Evolutionary conservation across 208 protist species (phyloP), one percentile per base, ranked within the genome.

Genomic region (Borovskyia barvae): DNA sequence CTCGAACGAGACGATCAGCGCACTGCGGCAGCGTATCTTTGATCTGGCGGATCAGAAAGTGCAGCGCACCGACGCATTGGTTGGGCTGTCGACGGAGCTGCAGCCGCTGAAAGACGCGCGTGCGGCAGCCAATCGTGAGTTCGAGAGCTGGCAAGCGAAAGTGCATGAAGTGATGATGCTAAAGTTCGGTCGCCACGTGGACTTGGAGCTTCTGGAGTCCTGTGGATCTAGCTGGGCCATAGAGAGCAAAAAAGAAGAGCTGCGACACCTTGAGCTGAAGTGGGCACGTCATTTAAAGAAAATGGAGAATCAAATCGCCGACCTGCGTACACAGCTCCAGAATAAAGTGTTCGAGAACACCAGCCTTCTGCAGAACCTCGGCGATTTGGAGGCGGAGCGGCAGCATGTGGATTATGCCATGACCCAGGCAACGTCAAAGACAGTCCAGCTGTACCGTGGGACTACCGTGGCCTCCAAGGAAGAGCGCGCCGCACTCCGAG

Each of bases 101-200:
- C 78, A 91, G 54, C 56, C 53, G 41, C 71, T 92, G 36, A 90
- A 82, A 51, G 66, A 80, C 3, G 68, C 79, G 40, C 90, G 90
- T 58, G 66, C 78, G 14, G 87, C 80, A 17, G 78, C 87, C n/a
- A 74, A 84, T 28, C 72, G 72, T 9, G 72, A 85, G 2, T 80
- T 89, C 51, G 48, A 73, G 20, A 70, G 91, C 33, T 97, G 92
- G 89, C 81, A 97, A 56, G 78, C 73, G 6, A 83, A 86, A 58
- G 87, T 97, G 19, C 78, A 80, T 49, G 96, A 98, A 43, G 89
- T 97, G 29, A 97, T 98, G 87, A 75, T 97, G 64, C 74, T 98
- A 40, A 97, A 97, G 72, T 98, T 98, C 64, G 96, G 96, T 11
- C 85, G 92, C 48, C 71, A 80, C 17, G 87, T 98, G 9, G 91